Conservation (phyloP, 2,329 filamentous ascomycete species). For the Kalaharituber pfeilii region DNA sequence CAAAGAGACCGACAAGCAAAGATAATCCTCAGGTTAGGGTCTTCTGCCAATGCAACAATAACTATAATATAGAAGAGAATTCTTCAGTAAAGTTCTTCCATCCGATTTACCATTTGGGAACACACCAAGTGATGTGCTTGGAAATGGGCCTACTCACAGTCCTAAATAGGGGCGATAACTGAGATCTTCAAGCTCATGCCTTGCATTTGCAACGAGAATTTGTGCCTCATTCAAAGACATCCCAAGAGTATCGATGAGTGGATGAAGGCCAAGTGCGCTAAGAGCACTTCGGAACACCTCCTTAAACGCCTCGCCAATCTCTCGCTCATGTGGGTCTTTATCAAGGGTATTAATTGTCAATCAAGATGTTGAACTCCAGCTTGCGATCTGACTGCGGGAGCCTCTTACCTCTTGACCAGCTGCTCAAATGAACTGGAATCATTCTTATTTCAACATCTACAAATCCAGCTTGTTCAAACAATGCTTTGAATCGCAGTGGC, state of each 20-base stretch:
- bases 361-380: too few species aligned
- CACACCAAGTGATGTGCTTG: too few species aligned
- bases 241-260: conserved; percentile 29
- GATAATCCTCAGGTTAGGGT: too few species aligned
- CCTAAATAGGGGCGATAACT: conserved; percentile 22
- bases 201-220: conserved; percentile 19
- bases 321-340: conserved; percentile 29
- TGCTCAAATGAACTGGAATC: conserved; percentile 50
- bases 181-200: conserved; percentile 19
- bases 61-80: not conserved
- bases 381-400: too few species aligned
- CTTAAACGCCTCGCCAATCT: conserved; percentile 27
- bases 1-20: too few species aligned
- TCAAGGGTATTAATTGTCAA: too few species aligned
- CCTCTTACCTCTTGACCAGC: conserved; percentile 46
- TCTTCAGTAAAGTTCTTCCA: not conserved
- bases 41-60: not conserved
- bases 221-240: conserved; percentile 29
- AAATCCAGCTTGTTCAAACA: conserved; percentile 47
- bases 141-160: conserved; percentile 17
- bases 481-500: conserved; percentile 34
- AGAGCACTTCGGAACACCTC: conserved; percentile 25
- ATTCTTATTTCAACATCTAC: conserved; percentile 48
- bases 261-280: conserved; percentile 30
- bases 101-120: not conserved